A percentile compares a stretch with the other conserved stretches of the same genome.
phyloP scores from a whole-genome alignment of 768 basidiomycete species.

The Tricholoma terreum region DNA sequence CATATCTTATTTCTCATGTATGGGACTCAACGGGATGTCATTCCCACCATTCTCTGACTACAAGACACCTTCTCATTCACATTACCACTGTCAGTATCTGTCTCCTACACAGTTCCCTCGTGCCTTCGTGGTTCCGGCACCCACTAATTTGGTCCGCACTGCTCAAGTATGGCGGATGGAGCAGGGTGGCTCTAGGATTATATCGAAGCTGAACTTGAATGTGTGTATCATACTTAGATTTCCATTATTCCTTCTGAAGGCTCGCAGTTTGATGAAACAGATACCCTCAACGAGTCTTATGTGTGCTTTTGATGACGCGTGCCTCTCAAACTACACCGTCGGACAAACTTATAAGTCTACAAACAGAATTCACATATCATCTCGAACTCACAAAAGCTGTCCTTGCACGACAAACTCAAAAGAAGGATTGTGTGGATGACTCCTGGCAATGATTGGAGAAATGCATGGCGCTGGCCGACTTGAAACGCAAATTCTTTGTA shows the following conservation, averaged over 20 bases:
- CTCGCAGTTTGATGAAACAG: conserved; percentile 75
- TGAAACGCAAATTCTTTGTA: conserved; percentile 72
- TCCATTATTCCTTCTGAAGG: conserved; percentile 1
- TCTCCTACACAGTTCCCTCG: conserved; percentile 61
- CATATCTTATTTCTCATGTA: neutral
- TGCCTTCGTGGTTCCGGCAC: conserved; percentile 70
- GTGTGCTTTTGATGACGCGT: conserved; percentile 93
- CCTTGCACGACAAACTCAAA: conserved; percentile 69
- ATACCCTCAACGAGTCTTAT: conserved; percentile 88
- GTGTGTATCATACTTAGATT: conserved; percentile 45
- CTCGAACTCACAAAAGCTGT: conserved; percentile 71
- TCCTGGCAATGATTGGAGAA: conserved; percentile 74
- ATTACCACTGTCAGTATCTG: conserved; percentile 61
- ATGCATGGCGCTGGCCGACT: conserved; percentile 67
- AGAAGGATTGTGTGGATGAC: conserved; percentile 60
- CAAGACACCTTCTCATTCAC: conserved; percentile 60
- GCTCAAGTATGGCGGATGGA: conserved; percentile 72
- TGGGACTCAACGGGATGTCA: conserved; percentile 59
- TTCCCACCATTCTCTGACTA: conserved; percentile 76
- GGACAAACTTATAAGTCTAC: conserved; percentile 82
- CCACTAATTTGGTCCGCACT: conserved; percentile 59
- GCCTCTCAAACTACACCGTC: conserved; percentile 86
- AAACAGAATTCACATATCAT: conserved; percentile 68
- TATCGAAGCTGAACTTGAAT: conserved; percentile 84
- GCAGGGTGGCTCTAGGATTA: conserved; percentile 79